These are phyloP conservation scores for Canavalia ensiformis DNA, from an alignment of 306 rosid species.

Conservation along the genomic window DNA sequence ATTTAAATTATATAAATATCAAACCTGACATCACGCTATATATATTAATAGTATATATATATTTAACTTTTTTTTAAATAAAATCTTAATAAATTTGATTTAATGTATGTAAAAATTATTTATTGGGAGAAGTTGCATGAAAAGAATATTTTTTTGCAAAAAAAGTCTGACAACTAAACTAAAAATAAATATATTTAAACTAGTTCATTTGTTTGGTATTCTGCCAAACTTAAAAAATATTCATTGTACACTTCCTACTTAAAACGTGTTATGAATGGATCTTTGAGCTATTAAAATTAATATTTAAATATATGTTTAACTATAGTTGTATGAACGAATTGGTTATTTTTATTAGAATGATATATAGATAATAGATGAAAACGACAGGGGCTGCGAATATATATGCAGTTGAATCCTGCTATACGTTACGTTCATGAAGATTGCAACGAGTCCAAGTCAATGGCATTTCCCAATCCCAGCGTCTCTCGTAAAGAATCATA, in stretches of 20 bases:
- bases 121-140: too few species aligned
- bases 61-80: too few species aligned
- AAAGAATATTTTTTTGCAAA: too few species aligned
- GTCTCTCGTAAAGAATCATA: background rate
- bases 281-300: background rate
- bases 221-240: background rate
- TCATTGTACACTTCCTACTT: background rate
- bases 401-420: background rate
- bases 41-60: too few species aligned
- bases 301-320: background rate
- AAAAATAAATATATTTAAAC: background rate
- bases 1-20: too few species aligned
- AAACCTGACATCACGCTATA: too few species aligned
- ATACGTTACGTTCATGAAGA: background rate
- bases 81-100: too few species aligned
- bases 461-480: background rate
- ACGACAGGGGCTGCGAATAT: background rate
- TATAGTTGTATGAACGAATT: background rate
- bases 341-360: background rate
- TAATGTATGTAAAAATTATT: too few species aligned
- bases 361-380: too few species aligned
- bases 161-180: too few species aligned
- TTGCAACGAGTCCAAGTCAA: background rate
- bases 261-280: background rate
- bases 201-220: background rate